Percentiles rank a stretch among this genome's conserved stretches.
Conservation (phyloP, 2,329 filamentous ascomycete species). For the Pseudogymnoascus sp. region DNA sequence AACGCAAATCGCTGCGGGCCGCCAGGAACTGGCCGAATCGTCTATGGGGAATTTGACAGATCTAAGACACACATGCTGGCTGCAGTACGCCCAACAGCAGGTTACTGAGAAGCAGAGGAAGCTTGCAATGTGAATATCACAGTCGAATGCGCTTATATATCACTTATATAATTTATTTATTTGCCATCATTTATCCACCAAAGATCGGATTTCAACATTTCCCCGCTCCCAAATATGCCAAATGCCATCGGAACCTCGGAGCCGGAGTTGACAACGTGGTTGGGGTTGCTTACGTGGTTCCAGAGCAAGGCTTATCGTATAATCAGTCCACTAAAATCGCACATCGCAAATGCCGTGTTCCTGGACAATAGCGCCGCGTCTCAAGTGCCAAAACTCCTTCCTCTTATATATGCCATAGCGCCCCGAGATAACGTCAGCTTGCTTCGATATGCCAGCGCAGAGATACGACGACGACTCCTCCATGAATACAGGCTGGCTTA, state of each 20-base stretch:
- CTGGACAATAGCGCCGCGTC: neutral
- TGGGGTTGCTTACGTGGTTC: neutral
- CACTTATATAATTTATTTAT: neutral
- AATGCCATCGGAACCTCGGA: neutral
- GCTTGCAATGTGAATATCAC: neutral
- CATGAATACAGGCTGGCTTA: neutral
- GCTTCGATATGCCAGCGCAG: neutral
- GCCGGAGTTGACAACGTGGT: neutral
- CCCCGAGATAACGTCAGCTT: neutral
- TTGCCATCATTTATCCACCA: neutral
- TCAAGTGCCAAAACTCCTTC: neutral
- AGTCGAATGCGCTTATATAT: neutral
- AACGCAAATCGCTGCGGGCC: neutral
- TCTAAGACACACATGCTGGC: neutral
- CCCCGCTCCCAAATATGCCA: neutral
- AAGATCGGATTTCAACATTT: neutral
- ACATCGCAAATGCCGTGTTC: neutral
- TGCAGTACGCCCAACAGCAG: neutral
- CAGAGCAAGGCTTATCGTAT: neutral
- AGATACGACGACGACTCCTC: neutral
- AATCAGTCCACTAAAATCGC: neutral
- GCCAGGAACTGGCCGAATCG: neutral
- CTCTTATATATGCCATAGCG: neutral
- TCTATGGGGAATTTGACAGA: neutral
- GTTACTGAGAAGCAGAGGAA: neutral